Percentiles rank a stretch among this genome's conserved stretches.
phyloP scores from a whole-genome alignment of 345 rosid species.

The Garcia nutans region DNA sequence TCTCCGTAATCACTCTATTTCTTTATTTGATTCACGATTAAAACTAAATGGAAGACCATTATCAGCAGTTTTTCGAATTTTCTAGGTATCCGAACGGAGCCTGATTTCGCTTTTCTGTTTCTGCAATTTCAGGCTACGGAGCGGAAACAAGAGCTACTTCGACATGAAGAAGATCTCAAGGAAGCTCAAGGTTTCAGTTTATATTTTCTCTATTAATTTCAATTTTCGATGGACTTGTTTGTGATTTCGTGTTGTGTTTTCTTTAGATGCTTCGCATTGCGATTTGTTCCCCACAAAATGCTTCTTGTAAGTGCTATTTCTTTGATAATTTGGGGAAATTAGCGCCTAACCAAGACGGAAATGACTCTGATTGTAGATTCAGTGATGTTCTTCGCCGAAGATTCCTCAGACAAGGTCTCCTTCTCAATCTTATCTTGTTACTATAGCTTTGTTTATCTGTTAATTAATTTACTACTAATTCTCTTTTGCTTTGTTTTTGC shows the following conservation, averaged over 20 bases:
- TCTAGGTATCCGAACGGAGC: conserved; percentile 11
- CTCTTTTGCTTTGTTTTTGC: conserved; percentile 21
- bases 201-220: neutral
- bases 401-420: conserved; percentile 73
- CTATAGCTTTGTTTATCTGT: neutral
- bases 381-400: conserved; percentile 65
- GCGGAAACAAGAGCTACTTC: conserved; percentile 69
- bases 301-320: conserved; percentile 85
- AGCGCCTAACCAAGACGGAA: conserved; percentile 37
- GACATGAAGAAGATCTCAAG: conserved; percentile 71
- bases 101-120: neutral
- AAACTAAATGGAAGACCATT: neutral
- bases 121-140: conserved; percentile 60
- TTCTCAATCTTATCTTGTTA: neutral
- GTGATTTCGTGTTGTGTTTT: neutral
- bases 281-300: conserved; percentile 60
- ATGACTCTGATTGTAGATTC: conserved; percentile 53
- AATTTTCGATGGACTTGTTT: neutral
- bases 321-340: conserved; percentile 70
- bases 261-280: conserved; percentile 51
- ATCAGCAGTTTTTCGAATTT: neutral
- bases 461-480: neutral
- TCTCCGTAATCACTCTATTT: conserved; percentile 2
- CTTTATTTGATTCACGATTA: neutral
- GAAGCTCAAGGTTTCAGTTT: conserved; percentile 62